These are phyloP conservation scores for sorghum (Sorghum bicolor) DNA, from an alignment of 176 grass and related monocot species.

Conservation along the genomic window DNA sequence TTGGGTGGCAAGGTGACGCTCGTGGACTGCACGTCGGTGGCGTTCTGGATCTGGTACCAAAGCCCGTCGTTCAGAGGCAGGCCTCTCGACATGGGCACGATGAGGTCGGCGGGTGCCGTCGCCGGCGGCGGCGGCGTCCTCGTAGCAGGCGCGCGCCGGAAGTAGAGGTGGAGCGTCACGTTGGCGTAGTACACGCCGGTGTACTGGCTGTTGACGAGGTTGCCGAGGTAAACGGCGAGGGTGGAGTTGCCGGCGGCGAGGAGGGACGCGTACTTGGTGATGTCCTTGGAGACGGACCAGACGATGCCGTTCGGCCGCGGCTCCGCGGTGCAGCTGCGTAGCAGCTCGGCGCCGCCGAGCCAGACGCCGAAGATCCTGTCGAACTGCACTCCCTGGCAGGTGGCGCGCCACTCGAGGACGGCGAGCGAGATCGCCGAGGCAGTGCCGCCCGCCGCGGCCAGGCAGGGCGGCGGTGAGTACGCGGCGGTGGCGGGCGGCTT, in stretches of 20 bases:
- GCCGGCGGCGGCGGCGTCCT: background rate
- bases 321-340: slow-evolving; percentile 66
- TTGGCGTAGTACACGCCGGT: slow-evolving; percentile 63
- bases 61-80: slow-evolving; percentile 52
- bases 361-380: slow-evolving; percentile 72
- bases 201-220: slow-evolving; percentile 43
- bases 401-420: slow-evolving; percentile 48
- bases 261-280: slow-evolving; percentile 52
- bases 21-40: too few species aligned
- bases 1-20: too few species aligned
- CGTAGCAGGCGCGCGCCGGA: background rate
- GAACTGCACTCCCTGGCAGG: slow-evolving; percentile 40
- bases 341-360: slow-evolving; percentile 66
- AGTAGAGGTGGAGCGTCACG: slow-evolving; percentile 50
- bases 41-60: slow-evolving; percentile 36
- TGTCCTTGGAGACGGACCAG: slow-evolving; percentile 50
- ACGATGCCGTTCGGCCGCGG: slow-evolving; percentile 32
- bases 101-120: slow-evolving; percentile 43
- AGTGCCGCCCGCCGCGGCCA: background rate
- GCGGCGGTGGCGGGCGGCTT: background rate
- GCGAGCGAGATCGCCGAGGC: slow-evolving; percentile 27
- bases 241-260: slow-evolving; percentile 42
- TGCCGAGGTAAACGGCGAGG: slow-evolving; percentile 58
- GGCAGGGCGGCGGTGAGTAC: slow-evolving; percentile 25
- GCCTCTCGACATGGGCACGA: slow-evolving; percentile 55